Percentiles rank a stretch among this genome's conserved stretches.
Evolutionary conservation across 2,329 filamentous ascomycete genomes (phyloP).

Genomic region (Didymella glomerata): DNA sequence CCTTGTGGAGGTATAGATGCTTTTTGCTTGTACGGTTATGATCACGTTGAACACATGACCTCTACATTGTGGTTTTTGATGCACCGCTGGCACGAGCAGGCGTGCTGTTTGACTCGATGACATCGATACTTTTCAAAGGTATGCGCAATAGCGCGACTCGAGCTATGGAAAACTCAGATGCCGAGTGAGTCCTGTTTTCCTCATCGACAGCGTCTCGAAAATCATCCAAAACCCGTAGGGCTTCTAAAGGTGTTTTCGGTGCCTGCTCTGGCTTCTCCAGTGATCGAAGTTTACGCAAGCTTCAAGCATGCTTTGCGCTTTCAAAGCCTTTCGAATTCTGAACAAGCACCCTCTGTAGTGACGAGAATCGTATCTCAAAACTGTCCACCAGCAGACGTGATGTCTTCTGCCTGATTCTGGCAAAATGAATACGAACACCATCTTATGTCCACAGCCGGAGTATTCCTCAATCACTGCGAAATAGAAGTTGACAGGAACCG

Average conservation of each 20-base stretch:
- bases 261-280: neutral
- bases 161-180: neutral
- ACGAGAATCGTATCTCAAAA: too few relatives aligned
- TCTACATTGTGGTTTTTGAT: neutral
- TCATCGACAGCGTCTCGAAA: neutral
- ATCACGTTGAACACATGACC: neutral
- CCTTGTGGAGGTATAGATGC: too few relatives aligned
- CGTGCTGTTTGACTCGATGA: neutral
- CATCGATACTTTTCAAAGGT: neutral
- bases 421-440: neutral
- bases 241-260: neutral
- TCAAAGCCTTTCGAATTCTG: too few relatives aligned
- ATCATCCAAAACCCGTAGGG: neutral
- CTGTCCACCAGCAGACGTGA: too few relatives aligned
- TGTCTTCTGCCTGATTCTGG: neutral
- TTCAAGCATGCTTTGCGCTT: too few relatives aligned
- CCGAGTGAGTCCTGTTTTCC: neutral
- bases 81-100: too few relatives aligned
- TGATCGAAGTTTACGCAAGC: neutral
- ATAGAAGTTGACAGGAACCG: too few relatives aligned
- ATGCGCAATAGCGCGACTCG: neutral
- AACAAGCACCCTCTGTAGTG: too few relatives aligned
- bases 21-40: neutral
- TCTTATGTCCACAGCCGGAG: too few relatives aligned
- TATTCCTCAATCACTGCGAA: too few relatives aligned